Base-by-base conservation (phyloP, 176 grass and related monocot genomes). In the Eremochloa ophiuroides region DNA sequence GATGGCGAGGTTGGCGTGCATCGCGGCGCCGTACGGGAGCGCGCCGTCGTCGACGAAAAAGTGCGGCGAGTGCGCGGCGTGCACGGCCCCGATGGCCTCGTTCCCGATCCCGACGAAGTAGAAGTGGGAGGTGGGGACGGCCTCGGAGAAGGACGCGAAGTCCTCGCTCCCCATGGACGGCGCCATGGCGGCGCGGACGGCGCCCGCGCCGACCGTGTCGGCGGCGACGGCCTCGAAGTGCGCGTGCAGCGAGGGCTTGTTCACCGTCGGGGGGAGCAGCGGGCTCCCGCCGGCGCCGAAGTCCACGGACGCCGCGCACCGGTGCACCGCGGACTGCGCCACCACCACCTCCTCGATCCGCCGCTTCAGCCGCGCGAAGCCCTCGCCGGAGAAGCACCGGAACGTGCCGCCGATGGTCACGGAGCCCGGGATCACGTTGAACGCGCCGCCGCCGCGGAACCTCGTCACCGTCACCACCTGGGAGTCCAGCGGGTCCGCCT, bases 401-500 rank as follows among this genome's bases (percentile, higher is more conserved):
- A 98, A 98, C 76, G 95, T 98, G 73, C 95, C 92, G 62, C 92
- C 88, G 81, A 98, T 89, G 38, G 90, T 90, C 60, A 94, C 90
- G 1, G 92, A 98, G 74, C 93, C 90, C 18, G 95, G 95, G 76
- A 98, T 94, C 74, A 94, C 95, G 84, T 94, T 98, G 82, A 91
- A 87, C 66, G 88, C 88, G 29, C 71, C 66, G 42, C 81, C 95
- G 43, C 86, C 95, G 6, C 53, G 90, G 73, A 98, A 91, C 80
- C 89, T 91, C 53, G 90, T 91, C 34, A 98, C 92, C 33, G 95
- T 91, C 42, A 98, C 88, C 44, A 98, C 95, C 94, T 97, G 80
- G 8, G 62, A 88, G 58, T 98, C 96, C 17, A 91, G 64, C 29
- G 93, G 92, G 77, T 98, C 93, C 42, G 96, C 90, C 81, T 98